These are phyloP conservation scores for Eragrostis curvula DNA, from an alignment of 176 grass and related monocot species.

Conservation along the genomic window DNA sequence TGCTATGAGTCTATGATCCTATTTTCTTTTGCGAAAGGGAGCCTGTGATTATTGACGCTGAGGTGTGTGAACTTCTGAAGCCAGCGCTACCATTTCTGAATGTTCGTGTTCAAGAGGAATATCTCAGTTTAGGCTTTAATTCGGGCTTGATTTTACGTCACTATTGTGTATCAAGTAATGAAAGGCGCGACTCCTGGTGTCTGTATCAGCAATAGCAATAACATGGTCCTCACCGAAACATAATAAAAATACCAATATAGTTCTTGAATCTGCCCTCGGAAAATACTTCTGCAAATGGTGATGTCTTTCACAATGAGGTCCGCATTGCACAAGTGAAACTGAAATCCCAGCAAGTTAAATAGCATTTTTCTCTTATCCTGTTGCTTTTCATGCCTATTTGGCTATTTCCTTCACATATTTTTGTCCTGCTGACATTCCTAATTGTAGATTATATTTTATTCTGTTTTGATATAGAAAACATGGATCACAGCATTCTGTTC, in stretches of 20 bases:
- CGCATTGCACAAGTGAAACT: background rate
- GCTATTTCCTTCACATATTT: background rate
- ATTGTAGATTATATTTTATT: background rate
- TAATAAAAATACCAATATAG: background rate
- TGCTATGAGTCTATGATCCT: conserved; percentile 3
- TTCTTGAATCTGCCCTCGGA: conserved; percentile 24
- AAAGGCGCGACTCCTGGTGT: too few species aligned
- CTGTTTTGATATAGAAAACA: background rate
- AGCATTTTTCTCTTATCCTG: background rate
- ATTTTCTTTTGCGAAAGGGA: too few species aligned
- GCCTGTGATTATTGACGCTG: background rate
- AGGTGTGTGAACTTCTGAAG: background rate
- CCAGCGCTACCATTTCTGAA: background rate
- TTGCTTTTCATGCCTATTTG: background rate
- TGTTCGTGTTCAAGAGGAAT: conserved; percentile 8
- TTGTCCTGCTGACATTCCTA: background rate
- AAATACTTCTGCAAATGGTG: conserved; percentile 16
- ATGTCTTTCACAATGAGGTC: conserved; percentile 4
- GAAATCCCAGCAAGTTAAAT: background rate
- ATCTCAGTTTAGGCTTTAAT: conserved; percentile 5
- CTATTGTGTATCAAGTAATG: background rate
- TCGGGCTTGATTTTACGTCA: background rate
- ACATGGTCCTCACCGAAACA: conserved; percentile 6
- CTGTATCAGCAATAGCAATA: background rate
- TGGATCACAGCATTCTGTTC: background rate